These are phyloP conservation scores for Neurospora sp. DNA, from an alignment of 495 filamentous ascomycete species.

Conservation along the genomic window DNA sequence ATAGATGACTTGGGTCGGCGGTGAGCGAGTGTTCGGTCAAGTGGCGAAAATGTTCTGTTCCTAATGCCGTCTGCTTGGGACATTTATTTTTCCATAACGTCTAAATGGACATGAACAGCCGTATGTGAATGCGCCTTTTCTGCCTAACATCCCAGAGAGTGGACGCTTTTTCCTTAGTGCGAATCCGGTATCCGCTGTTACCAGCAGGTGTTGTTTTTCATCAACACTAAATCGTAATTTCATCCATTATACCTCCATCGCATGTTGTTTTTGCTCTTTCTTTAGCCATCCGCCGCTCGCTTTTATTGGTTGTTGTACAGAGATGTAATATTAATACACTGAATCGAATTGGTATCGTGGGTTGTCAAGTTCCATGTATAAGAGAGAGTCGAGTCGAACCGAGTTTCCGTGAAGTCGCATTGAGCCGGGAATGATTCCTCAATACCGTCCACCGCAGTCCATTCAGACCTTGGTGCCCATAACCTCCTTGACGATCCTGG, in stretches of 20 bases:
- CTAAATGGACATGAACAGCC: not conserved
- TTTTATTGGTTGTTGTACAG: not conserved
- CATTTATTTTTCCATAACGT: not conserved
- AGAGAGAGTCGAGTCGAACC: not conserved
- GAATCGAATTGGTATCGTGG: not conserved
- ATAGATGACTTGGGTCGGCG: not conserved
- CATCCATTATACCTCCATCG: not conserved
- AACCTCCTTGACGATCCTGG: constrained; percentile 23
- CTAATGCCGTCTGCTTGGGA: not conserved
- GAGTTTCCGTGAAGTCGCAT: not conserved
- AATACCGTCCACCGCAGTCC: not conserved
- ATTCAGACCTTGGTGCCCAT: not conserved
- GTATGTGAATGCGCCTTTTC: not conserved
- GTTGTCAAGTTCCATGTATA: not conserved
- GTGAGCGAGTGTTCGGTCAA: not conserved
- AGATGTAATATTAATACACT: not conserved
- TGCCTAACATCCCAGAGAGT: not conserved
- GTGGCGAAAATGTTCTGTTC: not conserved
- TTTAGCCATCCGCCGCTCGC: not conserved
- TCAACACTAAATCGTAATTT: not conserved
- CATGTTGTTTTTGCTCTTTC: not conserved
- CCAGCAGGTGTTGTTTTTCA: not conserved
- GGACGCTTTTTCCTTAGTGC: not conserved
- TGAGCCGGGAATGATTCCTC: not conserved
- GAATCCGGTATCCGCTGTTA: not conserved